A percentile compares a stretch with the other conserved stretches of the same genome.
Conservation (phyloP, 2,329 filamentous ascomycete genomes). For the Monosporascus sp. region DNA sequence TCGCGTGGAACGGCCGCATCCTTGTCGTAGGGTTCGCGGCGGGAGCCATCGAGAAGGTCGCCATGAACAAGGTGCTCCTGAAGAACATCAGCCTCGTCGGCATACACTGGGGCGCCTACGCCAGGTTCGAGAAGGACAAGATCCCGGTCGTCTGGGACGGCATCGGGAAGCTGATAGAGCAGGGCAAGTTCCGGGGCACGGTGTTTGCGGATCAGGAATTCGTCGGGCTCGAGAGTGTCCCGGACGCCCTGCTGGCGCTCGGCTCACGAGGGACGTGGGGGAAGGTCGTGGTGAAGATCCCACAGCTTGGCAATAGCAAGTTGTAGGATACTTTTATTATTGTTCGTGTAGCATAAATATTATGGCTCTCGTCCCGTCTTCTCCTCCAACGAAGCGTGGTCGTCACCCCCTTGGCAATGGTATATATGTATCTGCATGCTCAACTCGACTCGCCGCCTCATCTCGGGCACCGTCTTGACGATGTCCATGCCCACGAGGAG, state of each 20-base stretch:
- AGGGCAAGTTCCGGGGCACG: slow-evolving; percentile 76
- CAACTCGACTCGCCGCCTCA: slow-evolving; percentile 63
- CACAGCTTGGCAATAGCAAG: slow-evolving; percentile 58
- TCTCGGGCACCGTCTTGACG: slow-evolving; percentile 36
- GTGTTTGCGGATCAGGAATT: slow-evolving; percentile 79
- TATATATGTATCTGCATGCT: slow-evolving; percentile 70
- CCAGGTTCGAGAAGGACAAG: slow-evolving; percentile 63
- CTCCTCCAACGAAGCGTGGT: slow-evolving; percentile 34
- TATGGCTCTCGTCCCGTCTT: slow-evolving; percentile 3
- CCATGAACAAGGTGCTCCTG: slow-evolving; percentile 84
- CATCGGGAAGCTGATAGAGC: slow-evolving; percentile 69
- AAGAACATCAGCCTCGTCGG: slow-evolving; percentile 93
- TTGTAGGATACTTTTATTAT: slow-evolving; percentile 31
- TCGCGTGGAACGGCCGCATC: slow-evolving; percentile 86
- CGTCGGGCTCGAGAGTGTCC: slow-evolving; percentile 74
- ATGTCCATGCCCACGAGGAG: slow-evolving; percentile 63
- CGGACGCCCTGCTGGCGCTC: slow-evolving; percentile 69
- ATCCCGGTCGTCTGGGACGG: slow-evolving; percentile 75
- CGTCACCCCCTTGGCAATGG: slow-evolving; percentile 40
- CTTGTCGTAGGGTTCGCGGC: slow-evolving; percentile 87
- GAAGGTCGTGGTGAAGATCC: slow-evolving; percentile 87
- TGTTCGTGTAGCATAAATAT: neutral
- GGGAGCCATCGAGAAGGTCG: slow-evolving; percentile 82
- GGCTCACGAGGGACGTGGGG: slow-evolving; percentile 86
- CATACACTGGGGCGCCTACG: slow-evolving; percentile 86